Base-by-base conservation (phyloP, 257 asterid species). In the Ophiorrhiza pumila region DNA sequence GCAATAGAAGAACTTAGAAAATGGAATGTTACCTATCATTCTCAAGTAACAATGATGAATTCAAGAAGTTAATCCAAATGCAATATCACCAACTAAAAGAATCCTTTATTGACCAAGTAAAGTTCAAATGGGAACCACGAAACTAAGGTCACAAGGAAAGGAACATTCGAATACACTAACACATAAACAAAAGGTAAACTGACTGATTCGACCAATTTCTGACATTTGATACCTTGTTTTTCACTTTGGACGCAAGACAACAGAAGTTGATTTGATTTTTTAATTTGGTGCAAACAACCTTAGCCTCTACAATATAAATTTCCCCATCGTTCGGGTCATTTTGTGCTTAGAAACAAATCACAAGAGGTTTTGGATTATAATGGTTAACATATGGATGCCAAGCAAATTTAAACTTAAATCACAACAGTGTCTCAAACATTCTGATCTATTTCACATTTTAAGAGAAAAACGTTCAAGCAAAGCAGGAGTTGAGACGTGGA, bases 1-100 rank as follows among this genome's bases (percentile, higher is more conserved):
- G 49, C 46, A 41, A 68, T 71, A 71, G 49, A 42, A 71, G 10
- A 37, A 62, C 25, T 20, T 62, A 34, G 47, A 35, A 34, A 29
- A 31, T n/a, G 22, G 72, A 67, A 55, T 22, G n/a, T 35, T 1
- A 20, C 4, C 13, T 3, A 25, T 55, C 11, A 23, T 20, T 20
- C 3, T 4, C 17, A 47, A 49, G 59, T 45, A 46, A 8, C 27
- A 63, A 37, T 25, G 49, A 63, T 0, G 42, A 39, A 63, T 31
- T 27, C 50, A 63, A 6, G 32, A 20, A 20, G 3, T 63, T 63
- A 2, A 20, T n/a, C 47, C 45, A 71, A 71, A 71, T 41, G 57
- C 43, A 56, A 14, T 20, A 58, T 42, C 20, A 13, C 15, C 7
- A 35, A 62, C 46, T 58, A 32, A 18, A 43, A 49, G n/a, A 58